These are phyloP conservation scores for Talaromyces pinophilus DNA, from an alignment of 2,329 filamentous ascomycete species.

Conservation along the genomic window DNA sequence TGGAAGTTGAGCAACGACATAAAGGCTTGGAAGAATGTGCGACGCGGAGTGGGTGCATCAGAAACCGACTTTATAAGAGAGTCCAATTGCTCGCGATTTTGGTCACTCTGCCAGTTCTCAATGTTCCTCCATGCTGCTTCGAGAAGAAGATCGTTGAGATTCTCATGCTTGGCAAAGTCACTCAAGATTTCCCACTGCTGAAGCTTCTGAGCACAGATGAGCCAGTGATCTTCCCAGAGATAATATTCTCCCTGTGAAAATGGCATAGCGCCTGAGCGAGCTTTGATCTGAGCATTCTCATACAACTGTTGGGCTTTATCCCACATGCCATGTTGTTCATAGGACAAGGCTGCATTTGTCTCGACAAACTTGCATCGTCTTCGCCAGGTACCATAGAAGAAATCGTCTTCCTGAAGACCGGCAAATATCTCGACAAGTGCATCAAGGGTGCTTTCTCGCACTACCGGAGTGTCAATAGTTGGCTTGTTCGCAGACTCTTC, in stretches of 20 bases:
- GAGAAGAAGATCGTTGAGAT: constrained; percentile 91
- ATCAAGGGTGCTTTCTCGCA: constrained; percentile 92
- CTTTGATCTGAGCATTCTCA: constrained; percentile 95
- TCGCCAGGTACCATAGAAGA: constrained; percentile 97
- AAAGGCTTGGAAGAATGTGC: constrained; percentile 97
- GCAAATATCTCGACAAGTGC: constrained; percentile 93
- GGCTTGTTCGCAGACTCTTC: constrained; percentile 86
- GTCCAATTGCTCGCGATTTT: constrained; percentile 86
- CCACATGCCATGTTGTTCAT: constrained; percentile 99
- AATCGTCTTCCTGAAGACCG: constrained; percentile 86
- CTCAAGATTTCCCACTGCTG: constrained; percentile 98
- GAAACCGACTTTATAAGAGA: constrained; percentile 95
- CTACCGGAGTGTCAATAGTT: constrained; percentile 76
- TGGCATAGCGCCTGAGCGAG: constrained; percentile 89
- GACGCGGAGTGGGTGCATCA: constrained; percentile 89
- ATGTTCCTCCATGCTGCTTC: constrained; percentile 95
- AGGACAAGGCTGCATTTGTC: constrained; percentile 94
- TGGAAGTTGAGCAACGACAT: constrained; percentile 95
- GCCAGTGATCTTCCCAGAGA: constrained; percentile 99
- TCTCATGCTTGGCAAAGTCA: constrained; percentile 98
- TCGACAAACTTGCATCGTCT: constrained; percentile 94
- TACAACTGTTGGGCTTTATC: constrained; percentile 98
- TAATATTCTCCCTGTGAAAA: constrained; percentile 98
- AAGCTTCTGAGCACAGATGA: constrained; percentile 93
- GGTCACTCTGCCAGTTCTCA: constrained; percentile 87